Base-by-base conservation (phyloP, 805 yeast species). In the Lipomyces mesembrius region DNA sequence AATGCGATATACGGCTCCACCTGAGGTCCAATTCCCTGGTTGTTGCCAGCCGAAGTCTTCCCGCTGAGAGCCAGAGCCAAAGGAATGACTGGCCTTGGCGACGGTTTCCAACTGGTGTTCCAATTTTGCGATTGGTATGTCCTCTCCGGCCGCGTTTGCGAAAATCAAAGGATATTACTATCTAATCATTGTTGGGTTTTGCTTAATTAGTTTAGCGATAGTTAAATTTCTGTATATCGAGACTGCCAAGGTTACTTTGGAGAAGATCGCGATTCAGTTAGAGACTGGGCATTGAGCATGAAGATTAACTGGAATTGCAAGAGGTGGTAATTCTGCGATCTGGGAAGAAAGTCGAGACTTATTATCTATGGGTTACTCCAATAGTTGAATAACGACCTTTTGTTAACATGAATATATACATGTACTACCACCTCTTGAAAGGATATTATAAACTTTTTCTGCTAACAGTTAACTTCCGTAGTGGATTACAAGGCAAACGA, bases 211-310 rank as follows among this genome's bases (percentile, higher is more conserved):
- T 83, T 80, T 82, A 53, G 65, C 84, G 62, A 86, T 74, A 35
- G 73, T 76, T 8, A 72, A 80, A 65, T 74, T 86, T 68, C 84
- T 86, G 77, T 86, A 87, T 84, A 90, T 88, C 52, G 92, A 88
- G 78, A 88, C 92, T 46, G 87, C 87, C 78, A 87, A 84, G 72
- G 85, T 84, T 78, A 86, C 91, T 12, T 81, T 88, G 75, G 92
- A 88, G 78, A 91, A 88, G 77, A 85, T 88, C 66, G 92, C 93
- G 68, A 85, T 90, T 2, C 84, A 92, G 17, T 92, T 77, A 96
- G 92, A 71, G 97, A 87, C 63, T n/a, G 59, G 9, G 58, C 51
- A 61, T 69, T 66, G 72, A n/a, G 63, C 72, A n/a, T 68, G 72
- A 71, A 65, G 61, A 53, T 57, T 70, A 14, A 14, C 9, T 52